Conservation (phyloP, 2,329 filamentous ascomycete genomes). For the Xylaria sp. region DNA sequence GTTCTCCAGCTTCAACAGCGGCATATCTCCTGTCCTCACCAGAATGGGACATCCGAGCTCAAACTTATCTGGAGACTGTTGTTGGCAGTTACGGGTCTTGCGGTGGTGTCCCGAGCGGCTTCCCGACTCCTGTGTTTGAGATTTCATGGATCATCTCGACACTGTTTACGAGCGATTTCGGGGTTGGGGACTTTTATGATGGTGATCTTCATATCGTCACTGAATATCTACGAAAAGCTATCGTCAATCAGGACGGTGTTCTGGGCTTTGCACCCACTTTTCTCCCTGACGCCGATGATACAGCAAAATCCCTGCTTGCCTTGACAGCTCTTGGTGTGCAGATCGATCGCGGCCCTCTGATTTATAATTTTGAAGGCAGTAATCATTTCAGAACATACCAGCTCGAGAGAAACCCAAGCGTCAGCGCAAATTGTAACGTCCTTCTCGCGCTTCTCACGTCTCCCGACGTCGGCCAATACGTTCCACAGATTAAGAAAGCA, state of each 20-base stretch:
- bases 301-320: neutral
- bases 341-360: neutral
- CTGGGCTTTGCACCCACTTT: neutral
- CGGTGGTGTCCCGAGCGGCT: neutral
- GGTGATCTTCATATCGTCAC: neutral
- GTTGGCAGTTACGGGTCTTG: neutral
- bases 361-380: neutral
- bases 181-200: neutral
- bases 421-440: slow-evolving; percentile 5
- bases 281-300: slow-evolving; percentile 17
- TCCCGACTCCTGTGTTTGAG: neutral
- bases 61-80: neutral
- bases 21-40: neutral
- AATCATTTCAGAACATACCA: neutral
- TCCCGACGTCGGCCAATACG: neutral
- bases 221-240: neutral
- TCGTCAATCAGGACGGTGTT: neutral
- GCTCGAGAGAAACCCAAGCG: neutral
- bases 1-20: neutral
- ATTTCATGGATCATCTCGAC: neutral
- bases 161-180: neutral
- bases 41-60: neutral
- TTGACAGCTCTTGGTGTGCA: neutral
- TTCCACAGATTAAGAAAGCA: neutral
- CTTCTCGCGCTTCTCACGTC: neutral